phyloP scores from a whole-genome alignment of 371 early-diverging fungal genomes.

The Funneliformis caledonium region DNA sequence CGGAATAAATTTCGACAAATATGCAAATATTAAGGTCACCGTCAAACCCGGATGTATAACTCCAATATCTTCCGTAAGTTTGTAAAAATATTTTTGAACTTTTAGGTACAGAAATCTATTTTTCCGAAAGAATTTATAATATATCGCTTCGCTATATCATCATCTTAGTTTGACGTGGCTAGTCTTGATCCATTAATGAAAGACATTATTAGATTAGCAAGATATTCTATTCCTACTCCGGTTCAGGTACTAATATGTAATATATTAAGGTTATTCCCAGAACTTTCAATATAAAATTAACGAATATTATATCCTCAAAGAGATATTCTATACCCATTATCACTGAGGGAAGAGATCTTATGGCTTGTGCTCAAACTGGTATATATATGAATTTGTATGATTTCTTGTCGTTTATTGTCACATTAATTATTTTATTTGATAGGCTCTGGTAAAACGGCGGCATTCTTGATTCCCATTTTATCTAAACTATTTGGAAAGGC shows the following conservation, averaged over 20 bases:
- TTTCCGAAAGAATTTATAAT: not conserved
- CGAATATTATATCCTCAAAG: slow-evolving; percentile 43
- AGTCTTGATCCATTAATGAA: slow-evolving; percentile 56
- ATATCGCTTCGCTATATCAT: no score
- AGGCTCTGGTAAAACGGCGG: slow-evolving; percentile 74
- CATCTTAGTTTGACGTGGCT: slow-evolving; percentile 51
- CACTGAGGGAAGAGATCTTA: slow-evolving; percentile 65
- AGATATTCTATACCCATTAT: slow-evolving; percentile 72
- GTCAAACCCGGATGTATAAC: slow-evolving; percentile 54
- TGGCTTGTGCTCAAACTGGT: slow-evolving; percentile 84
- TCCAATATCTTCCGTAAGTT: slow-evolving; percentile 49
- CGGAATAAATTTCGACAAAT: slow-evolving; percentile 66
- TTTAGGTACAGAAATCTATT: not conserved
- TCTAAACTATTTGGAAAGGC: slow-evolving; percentile 35
- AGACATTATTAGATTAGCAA: slow-evolving; percentile 59
- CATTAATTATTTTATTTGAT: not conserved
- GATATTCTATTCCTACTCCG: slow-evolving; percentile 69
- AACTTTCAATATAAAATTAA: not conserved
- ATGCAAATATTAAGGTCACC: slow-evolving; percentile 58
- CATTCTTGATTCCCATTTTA: slow-evolving; percentile 66
- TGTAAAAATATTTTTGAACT: not conserved
- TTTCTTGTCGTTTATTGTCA: no score
- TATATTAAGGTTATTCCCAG: not conserved
- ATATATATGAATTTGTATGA: not conserved
- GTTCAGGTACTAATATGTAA: slow-evolving; percentile 63